These are phyloP conservation scores for Blepharisma japonicum DNA, from an alignment of 73 alveolate species.

Conservation along the genomic window DNA sequence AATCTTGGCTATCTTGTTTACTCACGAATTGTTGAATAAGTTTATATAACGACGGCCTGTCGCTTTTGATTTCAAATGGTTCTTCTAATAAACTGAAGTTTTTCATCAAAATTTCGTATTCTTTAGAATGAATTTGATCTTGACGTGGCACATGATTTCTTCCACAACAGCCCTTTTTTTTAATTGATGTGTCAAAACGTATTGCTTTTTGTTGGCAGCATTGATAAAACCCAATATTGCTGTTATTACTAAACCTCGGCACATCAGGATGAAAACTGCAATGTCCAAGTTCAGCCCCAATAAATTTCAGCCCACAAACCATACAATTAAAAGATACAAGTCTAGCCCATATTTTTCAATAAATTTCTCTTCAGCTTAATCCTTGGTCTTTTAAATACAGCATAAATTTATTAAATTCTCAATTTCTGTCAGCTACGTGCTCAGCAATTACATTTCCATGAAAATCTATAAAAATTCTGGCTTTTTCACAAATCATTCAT, in stretches of 20 bases:
- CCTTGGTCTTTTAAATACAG: conserved; percentile 38
- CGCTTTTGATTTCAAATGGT: no score
- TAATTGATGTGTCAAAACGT: conserved; percentile 40
- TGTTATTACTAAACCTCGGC: conserved; percentile 44
- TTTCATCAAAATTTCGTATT: neutral
- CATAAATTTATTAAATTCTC: conserved; percentile 49
- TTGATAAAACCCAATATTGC: conserved; percentile 47
- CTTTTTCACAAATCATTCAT: conserved; percentile 63
- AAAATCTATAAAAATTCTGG: conserved; percentile 62
- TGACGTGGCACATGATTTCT: conserved; percentile 25
- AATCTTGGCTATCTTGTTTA: no score
- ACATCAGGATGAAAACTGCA: conserved; percentile 51
- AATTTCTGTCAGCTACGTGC: conserved; percentile 66
- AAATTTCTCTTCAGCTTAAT: conserved; percentile 52
- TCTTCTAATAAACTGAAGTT: no score
- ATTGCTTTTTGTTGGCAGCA: conserved; percentile 52
- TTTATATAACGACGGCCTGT: no score
- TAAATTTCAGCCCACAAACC: conserved; percentile 37
- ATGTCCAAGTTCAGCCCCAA: conserved; percentile 47
- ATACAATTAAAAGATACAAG: conserved; percentile 45
- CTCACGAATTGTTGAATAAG: no score
- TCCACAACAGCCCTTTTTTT: conserved; percentile 47
- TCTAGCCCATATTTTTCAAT: conserved; percentile 63
- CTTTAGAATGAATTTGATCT: no score
- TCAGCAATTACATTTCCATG: conserved; percentile 65